Conservation (phyloP, 441 rosid species). For the Gossypium aridum region DNA sequence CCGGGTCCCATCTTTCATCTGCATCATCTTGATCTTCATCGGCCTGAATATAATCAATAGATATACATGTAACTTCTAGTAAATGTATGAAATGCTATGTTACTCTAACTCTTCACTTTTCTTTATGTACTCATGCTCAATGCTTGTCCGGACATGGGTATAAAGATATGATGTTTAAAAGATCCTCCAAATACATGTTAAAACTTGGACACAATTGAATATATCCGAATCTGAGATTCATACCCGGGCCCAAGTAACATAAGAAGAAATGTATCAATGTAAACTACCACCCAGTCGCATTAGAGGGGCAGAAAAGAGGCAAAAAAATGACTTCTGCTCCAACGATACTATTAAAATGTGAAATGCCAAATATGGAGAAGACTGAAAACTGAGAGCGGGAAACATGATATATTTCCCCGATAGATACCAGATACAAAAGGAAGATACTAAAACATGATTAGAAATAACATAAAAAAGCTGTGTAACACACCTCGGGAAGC, state of each 20-base stretch:
- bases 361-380: neutral
- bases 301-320: neutral
- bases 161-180: neutral
- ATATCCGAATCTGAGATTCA: neutral
- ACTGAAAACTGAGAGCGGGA: neutral
- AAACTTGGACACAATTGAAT: neutral
- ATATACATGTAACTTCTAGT: neutral
- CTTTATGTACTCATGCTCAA: neutral
- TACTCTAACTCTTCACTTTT: neutral
- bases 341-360: neutral
- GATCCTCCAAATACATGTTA: neutral
- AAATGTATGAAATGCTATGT: neutral
- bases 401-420: neutral
- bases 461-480: neutral
- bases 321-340: neutral
- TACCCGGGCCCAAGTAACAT: neutral
- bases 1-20: slow-evolving; percentile 55
- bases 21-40: slow-evolving; percentile 58
- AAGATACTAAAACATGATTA: neutral
- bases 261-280: neutral
- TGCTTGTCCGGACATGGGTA: neutral
- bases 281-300: neutral
- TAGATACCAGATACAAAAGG: neutral
- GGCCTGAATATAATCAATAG: slow-evolving; percentile 26
- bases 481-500: slow-evolving; percentile 66